Evolutionary conservation across 1,284 basidiomycete species (phyloP), one percentile per base, ranked within the genome.

Genomic region (Cryptococcus depauperatus): DNA sequence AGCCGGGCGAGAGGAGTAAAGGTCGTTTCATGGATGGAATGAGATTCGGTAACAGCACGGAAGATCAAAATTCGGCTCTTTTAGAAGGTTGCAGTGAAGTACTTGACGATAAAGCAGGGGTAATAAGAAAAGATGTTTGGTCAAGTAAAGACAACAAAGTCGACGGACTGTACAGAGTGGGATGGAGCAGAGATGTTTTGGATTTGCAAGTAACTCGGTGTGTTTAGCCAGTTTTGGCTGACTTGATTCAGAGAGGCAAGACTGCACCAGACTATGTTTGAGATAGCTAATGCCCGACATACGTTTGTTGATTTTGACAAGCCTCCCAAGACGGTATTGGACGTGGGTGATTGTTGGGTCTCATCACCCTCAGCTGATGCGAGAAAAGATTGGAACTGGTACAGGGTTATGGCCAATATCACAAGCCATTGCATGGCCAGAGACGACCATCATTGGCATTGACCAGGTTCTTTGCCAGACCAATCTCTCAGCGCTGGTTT

Each of bases 371-470:
- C 26, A 22, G 7, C 39, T 35, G 4, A 28, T 14, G 1, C 0
- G 25, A 26, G 5, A 23, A 25, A 19, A 68, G 66, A 54, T 69
- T 37, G 69, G 69, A 1, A 69, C 69, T 0, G 69, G 69, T 6
- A 50, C 52, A 5, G 69, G 69, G 3, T 48, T 59, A 37, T 72
- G 69, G 69, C 64, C 67, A 3, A 63, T 71, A 32, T 58, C 64
- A 5, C 62, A 64, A 50, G 68, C 70, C 1, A 49, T 58, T 9
- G 46, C 43, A 19, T 72, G 69, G 67, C 54, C 53, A 9, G 26
- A 60, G 4, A 47, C 66, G 3, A 51, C 37, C 1, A 65, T 72
- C 40, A 56, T 70, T 16, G 70, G 65, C 2, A 48, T 65, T 13
- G 69, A 72, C 46, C 23, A 64, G 9, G 64, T 62, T 0, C 63